Conservation (phyloP, 2,329 filamentous ascomycete species). For the Aspergillus cejpii region DNA sequence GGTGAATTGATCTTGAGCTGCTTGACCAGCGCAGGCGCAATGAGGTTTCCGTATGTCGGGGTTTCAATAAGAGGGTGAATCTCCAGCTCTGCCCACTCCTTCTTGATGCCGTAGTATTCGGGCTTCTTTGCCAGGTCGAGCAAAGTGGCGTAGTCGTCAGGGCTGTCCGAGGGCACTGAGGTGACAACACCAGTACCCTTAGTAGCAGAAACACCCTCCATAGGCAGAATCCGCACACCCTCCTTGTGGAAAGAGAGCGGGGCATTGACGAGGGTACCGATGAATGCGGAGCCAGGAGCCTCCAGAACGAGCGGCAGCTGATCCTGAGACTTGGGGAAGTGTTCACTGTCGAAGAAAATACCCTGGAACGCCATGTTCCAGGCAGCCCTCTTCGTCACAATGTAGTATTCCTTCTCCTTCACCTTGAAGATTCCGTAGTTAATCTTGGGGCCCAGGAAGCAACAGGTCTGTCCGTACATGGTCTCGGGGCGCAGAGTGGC, state of each 20-base stretch:
- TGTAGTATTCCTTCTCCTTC: constrained; percentile 69
- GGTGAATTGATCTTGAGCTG: constrained; percentile 94
- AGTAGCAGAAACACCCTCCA: constrained; percentile 84
- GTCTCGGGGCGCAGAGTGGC: constrained; percentile 93
- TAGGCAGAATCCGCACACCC: constrained; percentile 82
- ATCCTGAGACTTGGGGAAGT: constrained; percentile 56
- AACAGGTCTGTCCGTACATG: constrained; percentile 97
- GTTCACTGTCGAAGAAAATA: constrained; percentile 56
- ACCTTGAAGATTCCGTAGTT: constrained; percentile 83
- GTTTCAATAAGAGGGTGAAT: constrained; percentile 86
- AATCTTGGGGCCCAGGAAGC: constrained; percentile 87
- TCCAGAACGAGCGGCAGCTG: constrained; percentile 68
- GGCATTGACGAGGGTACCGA: constrained; percentile 84
- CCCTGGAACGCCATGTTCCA: constrained; percentile 96
- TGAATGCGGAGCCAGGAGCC: constrained; percentile 67
- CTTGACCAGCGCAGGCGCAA: constrained; percentile 76
- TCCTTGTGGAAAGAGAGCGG: constrained; percentile 79
- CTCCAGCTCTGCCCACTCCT: constrained; percentile 90
- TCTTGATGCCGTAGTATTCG: constrained; percentile 91
- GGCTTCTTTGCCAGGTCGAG: constrained; percentile 88
- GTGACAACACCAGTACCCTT: constrained; percentile 98
- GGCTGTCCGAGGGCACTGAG: constrained; percentile 89
- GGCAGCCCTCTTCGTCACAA: constrained; percentile 74
- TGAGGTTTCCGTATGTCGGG: constrained; percentile 76
- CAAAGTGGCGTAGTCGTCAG: constrained; percentile 88